These are phyloP conservation scores for Larix sibirica DNA, from an alignment of 83 land plant genomes.

Conservation along the genomic window DNA sequence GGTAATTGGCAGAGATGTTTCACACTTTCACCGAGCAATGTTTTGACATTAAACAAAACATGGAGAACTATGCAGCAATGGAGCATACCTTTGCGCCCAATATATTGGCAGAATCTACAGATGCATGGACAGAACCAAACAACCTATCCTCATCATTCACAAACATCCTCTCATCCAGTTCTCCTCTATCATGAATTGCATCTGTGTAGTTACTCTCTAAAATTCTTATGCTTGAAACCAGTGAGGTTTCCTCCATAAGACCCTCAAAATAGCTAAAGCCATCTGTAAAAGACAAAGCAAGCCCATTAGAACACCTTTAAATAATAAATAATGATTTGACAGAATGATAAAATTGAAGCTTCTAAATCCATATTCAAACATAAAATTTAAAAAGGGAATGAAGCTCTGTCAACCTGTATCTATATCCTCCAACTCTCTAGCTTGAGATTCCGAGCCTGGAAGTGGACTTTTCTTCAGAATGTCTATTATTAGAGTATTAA, in stretches of 20 bases:
- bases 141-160: constrained; percentile 74
- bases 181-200: constrained; percentile 67
- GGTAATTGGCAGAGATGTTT: too few species aligned
- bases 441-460: constrained; percentile 38
- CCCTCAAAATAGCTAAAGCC: constrained; percentile 81
- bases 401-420: constrained; percentile 45
- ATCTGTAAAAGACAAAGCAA: constrained; percentile 39
- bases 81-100: constrained; percentile 62
- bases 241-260: constrained; percentile 62
- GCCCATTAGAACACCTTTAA: not conserved
- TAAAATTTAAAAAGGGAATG: not conserved
- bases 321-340: too few species aligned
- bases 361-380: too few species aligned
- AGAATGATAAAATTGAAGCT: too few species aligned
- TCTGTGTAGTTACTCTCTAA: constrained; percentile 76
- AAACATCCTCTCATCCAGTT: constrained; percentile 84
- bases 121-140: constrained; percentile 53
- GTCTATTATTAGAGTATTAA: constrained; percentile 53
- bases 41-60: constrained; percentile 7
- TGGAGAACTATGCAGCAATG: not conserved
- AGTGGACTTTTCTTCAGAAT: constrained; percentile 53
- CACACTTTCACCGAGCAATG: too few species aligned
- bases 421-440: constrained; percentile 43
- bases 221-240: constrained; percentile 46
- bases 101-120: constrained; percentile 52